These are phyloP conservation scores for Boletus smithii DNA, from an alignment of 1,284 basidiomycete species.

Conservation along the genomic window DNA sequence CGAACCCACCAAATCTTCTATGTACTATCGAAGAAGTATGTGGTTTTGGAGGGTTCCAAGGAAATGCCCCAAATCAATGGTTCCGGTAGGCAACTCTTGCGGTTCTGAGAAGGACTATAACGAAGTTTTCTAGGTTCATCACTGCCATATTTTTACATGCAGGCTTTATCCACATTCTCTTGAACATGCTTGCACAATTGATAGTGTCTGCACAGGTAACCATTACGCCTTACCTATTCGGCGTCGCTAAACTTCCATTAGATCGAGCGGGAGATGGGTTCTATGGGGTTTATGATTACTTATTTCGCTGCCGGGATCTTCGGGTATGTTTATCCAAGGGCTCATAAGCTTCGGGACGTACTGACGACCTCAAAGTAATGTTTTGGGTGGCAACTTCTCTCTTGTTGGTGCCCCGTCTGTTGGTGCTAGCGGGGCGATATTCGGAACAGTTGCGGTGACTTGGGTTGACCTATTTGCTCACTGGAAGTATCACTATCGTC, in stretches of 20 bases:
- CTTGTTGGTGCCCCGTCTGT: conserved; percentile 89
- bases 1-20: conserved; percentile 63
- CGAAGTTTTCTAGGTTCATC: conserved; percentile 58
- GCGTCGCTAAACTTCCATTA: conserved; percentile 29
- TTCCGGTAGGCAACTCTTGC: conserved; percentile 53
- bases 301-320: conserved; percentile 91
- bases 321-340: conserved; percentile 47
- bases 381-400: conserved; percentile 89
- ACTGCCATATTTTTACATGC: conserved; percentile 89
- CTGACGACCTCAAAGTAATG: conserved; percentile 49
- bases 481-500: conserved; percentile 85
- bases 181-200: conserved; percentile 90
- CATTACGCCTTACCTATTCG: conserved; percentile 2
- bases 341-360: neutral
- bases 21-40: conserved; percentile 85
- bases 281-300: conserved; percentile 73
- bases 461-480: conserved; percentile 91
- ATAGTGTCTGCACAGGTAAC: conserved; percentile 73
- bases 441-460: conserved; percentile 84
- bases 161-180: conserved; percentile 81
- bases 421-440: conserved; percentile 92
- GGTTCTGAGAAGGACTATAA: conserved; percentile 5
- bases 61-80: conserved; percentile 75
- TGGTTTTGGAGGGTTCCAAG: conserved; percentile 82
- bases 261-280: conserved; percentile 87